Percentiles rank a stretch among this genome's conserved stretches.
Evolutionary conservation across 148 eudicot species (phyloP).

Genomic region (Rhododendron ferrugineum): DNA sequence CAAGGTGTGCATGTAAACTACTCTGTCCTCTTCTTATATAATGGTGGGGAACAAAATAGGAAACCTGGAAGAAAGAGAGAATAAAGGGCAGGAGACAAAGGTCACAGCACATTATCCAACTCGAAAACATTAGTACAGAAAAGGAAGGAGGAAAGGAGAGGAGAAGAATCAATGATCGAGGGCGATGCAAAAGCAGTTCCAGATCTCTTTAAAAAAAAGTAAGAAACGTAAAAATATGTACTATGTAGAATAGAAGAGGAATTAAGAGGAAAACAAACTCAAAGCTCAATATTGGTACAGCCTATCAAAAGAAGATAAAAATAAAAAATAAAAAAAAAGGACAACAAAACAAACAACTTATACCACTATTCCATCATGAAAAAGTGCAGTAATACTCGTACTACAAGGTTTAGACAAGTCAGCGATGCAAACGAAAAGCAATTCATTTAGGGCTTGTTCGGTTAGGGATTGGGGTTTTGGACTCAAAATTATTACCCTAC

Average conservation of each 20-base stretch:
- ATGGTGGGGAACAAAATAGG: neutral
- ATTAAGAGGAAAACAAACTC: neutral
- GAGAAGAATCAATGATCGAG: neutral
- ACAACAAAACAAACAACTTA: neutral
- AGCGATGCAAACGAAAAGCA: neutral
- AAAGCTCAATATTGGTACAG: neutral
- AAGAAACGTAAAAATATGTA: neutral
- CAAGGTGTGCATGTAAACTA: neutral
- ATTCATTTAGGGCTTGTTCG: too few relatives aligned
- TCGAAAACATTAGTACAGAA: neutral
- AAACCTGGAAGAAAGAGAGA: neutral
- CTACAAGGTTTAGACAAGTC: neutral
- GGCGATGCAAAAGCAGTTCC: neutral
- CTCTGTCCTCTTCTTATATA: neutral
- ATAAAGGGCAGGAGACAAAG: neutral
- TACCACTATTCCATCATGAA: neutral
- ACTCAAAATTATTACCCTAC: too few relatives aligned
- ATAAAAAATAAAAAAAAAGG: neutral
- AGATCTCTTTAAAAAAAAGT: neutral
- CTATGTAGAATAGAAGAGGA: neutral
- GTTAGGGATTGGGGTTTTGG: too few relatives aligned
- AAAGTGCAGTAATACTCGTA: neutral
- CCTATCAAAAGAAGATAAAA: neutral
- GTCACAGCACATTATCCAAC: neutral
- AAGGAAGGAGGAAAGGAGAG: neutral